Evolutionary conservation across 73 alveolate species (phyloP), one percentile per base, ranked within the genome.

Genomic region (Urostyla sp.): DNA sequence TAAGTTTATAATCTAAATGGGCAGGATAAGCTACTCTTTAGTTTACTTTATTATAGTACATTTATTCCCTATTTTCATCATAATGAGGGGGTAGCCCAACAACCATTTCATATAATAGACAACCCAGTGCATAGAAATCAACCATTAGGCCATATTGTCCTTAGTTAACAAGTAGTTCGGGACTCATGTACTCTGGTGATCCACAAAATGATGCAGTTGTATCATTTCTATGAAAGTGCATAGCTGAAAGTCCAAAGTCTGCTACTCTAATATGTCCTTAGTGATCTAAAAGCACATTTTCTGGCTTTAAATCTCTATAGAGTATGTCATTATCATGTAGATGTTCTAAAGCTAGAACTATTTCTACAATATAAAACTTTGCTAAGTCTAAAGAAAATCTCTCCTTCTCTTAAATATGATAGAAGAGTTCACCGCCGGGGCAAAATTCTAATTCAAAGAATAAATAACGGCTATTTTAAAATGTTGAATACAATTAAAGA

Each of bases 261-360:
- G 94, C 90, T 0, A 87, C 40, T 34, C 72, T 80, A 11, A 87
- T 43, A 72, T 87, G 87, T 10, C 94, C 94, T 30, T 69, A 56
- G 23, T 50, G 34, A 58, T 87, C 91, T 1, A 87, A 43, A n/a
- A 90, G 67, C 11, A 90, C 69, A 49, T 90, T 90, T 27, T 90
- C 96, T 48, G 96, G 96, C 81, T 90, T 90, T 3, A 90, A 55
- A 32, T 90, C 96, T 53, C 96, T 44, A 67, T 90, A 87, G 1
- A 87, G 60, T 0, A 87, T 85, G 81, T 72, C 57, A 35, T 82
- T 26, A 21, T 51, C 31, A 49, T 90, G 96, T 0, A 90, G 80
- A 63, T 87, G 72, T 59, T 86, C 94, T 66, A 90, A 31, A 4
- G 91, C 96, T 21, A 90, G 55, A 34, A 82, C 50, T 27, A 90